These are phyloP conservation scores for Blumeria hordei DNA, from an alignment of 2,329 filamentous ascomycete genomes.

Conservation along the genomic window DNA sequence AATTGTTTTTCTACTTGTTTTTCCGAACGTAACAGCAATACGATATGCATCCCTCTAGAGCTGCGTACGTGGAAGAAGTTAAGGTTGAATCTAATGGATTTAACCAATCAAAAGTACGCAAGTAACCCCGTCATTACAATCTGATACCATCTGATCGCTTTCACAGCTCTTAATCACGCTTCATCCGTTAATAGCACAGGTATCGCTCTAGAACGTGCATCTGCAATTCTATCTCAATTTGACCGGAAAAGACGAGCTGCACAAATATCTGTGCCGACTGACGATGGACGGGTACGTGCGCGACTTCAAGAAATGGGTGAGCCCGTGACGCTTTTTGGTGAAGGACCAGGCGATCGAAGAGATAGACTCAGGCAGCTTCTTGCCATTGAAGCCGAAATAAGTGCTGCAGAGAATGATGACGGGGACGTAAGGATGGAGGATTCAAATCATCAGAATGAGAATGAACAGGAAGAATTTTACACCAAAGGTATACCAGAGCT, in stretches of 20 bases:
- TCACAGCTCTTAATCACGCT: constrained; percentile 46
- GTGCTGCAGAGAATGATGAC: constrained; percentile 27
- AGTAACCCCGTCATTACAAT: constrained; percentile 15
- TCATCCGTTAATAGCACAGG: constrained; percentile 14
- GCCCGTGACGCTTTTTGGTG: constrained; percentile 82
- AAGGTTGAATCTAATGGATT: constrained; percentile 37
- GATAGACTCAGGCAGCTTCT: constrained; percentile 68
- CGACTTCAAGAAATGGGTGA: constrained; percentile 71
- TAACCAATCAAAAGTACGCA: constrained; percentile 37
- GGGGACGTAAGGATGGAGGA: constrained; percentile 33
- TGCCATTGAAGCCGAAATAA: constrained; percentile 43
- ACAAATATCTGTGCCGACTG: constrained; percentile 76
- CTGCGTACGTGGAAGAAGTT: constrained; percentile 82
- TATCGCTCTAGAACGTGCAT: constrained; percentile 14
- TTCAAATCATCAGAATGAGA: constrained; percentile 29
- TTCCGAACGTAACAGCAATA: no score
- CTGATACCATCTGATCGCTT: not conserved
- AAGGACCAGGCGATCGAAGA: constrained; percentile 63
- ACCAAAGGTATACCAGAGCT: constrained; percentile 57
- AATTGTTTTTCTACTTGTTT: no score
- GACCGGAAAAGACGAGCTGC: constrained; percentile 75
- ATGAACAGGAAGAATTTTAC: constrained; percentile 76
- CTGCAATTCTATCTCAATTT: constrained; percentile 35
- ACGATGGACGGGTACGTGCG: constrained; percentile 65
- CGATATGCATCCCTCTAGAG: constrained; percentile 57